Evolutionary conservation across 768 basidiomycete genomes (phyloP), one percentile per base, ranked within the genome.

Genomic region (Megacollybia marginata): DNA sequence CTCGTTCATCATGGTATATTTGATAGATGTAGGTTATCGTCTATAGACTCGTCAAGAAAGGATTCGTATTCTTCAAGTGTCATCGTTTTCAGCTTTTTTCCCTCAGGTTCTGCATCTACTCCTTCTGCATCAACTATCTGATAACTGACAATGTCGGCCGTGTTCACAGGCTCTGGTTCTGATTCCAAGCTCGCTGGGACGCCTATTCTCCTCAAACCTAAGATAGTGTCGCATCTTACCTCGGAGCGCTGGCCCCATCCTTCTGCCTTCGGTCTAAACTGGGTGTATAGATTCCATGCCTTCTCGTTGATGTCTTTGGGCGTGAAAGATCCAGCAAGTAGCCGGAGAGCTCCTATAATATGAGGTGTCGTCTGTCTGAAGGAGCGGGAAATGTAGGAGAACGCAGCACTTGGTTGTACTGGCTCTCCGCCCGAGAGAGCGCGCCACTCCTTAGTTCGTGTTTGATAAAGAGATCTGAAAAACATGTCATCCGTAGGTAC

Each of bases 241-340:
- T 89, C 82, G 3, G 83, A 88, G 49, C 79, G 76, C 62, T 85
- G 79, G 5, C 94, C 94, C 94, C 94, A 98, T 20, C 79, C 82
- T 23, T 80, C 80, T 0, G 82, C 83, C 11, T 73, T 71, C 9
- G 94, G 94, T 51, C 94, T 82, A 64, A 97, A 96, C 15, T 88
- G 85, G 20, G 82, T 78, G 62, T 97, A 98, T 40, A 98, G 71
- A 16, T 74, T 67, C 71, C 87, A 93, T 9, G 85, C 95, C 49
- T 73, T 68, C 44, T 61, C 62, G 58, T 84, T 86, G 16, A 91
- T 70, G 46, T 85, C 81, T 42, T 73, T 61, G 0, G 76, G 69
- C 8, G 69, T 53, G 55, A 79, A 88, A 53, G 78, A 84, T 32
- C 72, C 66, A 4, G 81, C 84, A 33, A 91, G 70, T 31, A 90